Percentiles rank a stretch among this genome's conserved stretches.
Conservation (phyloP, 1,139 yeast genomes). For the Pichia norvegensis region DNA sequence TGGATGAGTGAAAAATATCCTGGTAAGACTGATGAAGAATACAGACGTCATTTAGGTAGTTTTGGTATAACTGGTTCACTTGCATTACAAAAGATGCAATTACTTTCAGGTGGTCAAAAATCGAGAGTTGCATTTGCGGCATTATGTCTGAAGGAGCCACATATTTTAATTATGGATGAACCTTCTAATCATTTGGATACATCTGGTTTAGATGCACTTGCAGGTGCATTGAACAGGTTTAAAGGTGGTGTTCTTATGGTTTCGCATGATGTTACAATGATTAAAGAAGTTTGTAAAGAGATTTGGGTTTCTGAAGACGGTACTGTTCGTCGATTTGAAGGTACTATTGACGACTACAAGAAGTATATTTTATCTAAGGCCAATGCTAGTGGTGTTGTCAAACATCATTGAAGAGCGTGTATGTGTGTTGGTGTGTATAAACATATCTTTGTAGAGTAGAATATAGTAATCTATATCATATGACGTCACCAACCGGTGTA, state of each 20-base stretch:
- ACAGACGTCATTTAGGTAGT: slow-evolving; percentile 91
- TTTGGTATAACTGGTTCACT: slow-evolving; percentile 94
- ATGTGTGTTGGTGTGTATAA: background rate
- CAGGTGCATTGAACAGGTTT: slow-evolving; percentile 79
- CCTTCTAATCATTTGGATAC: slow-evolving; percentile 99
- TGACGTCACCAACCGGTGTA: no score
- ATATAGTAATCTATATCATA: no score
- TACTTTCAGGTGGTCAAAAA: slow-evolving; percentile 95
- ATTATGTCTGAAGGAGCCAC: slow-evolving; percentile 85
- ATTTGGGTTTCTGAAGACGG: slow-evolving; percentile 93
- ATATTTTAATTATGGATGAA: slow-evolving; percentile 86
- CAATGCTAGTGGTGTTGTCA: slow-evolving; percentile 80
- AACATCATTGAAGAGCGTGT: slow-evolving; percentile 45
- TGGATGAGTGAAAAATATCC: slow-evolving; percentile 92
- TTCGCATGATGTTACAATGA: slow-evolving; percentile 91
- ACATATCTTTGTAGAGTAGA: background rate
- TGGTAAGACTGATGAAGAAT: slow-evolving; percentile 93
- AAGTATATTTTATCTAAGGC: slow-evolving; percentile 76
- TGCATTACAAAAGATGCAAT: slow-evolving; percentile 84
- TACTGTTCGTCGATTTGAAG: slow-evolving; percentile 70
- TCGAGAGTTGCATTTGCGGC: slow-evolving; percentile 98
- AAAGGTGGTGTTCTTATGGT: slow-evolving; percentile 97
- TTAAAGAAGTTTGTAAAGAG: slow-evolving; percentile 80
- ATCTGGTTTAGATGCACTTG: slow-evolving; percentile 91
- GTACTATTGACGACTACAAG: slow-evolving; percentile 82